These are phyloP conservation scores for Endotrypanum monterogeii DNA, from an alignment of 208 protist genomes.

Conservation along the genomic window DNA sequence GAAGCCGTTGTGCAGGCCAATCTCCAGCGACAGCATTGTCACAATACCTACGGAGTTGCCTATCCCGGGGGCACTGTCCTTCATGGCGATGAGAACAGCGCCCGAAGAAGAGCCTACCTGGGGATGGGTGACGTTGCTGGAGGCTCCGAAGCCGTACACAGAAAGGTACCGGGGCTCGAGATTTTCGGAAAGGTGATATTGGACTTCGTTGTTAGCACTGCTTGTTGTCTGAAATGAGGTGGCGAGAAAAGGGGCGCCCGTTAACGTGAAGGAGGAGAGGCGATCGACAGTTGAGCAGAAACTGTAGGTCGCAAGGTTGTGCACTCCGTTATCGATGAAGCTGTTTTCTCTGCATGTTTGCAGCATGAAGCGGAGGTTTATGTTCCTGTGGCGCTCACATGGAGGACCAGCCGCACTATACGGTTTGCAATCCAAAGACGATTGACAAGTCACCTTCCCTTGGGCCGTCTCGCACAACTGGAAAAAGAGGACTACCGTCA, in stretches of 20 bases:
- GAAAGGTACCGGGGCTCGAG: conserved; percentile 54
- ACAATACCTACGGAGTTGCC: conserved; percentile 54
- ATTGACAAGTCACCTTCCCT: conserved; percentile 1
- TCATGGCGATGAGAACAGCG: conserved; percentile 62
- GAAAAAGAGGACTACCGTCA: neutral
- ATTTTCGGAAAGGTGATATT: conserved; percentile 24
- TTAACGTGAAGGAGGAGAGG: conserved; percentile 60
- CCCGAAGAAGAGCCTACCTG: conserved; percentile 38
- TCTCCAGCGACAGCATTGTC: conserved; percentile 63
- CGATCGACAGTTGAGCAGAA: conserved; percentile 80
- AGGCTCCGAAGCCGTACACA: conserved; percentile 81
- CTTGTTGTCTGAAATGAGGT: conserved; percentile 31
- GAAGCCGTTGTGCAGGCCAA: conserved; percentile 67
- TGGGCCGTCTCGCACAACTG: neutral
- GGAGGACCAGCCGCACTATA: conserved; percentile 30
- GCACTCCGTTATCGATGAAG: conserved; percentile 6
- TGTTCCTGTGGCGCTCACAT: conserved; percentile 41
- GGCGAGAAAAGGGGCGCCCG: conserved; percentile 36
- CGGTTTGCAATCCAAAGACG: conserved; percentile 30
- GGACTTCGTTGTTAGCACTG: conserved; percentile 1
- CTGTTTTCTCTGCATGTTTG: conserved; percentile 54
- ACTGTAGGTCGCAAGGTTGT: conserved; percentile 50
- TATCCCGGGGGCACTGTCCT: conserved; percentile 41
- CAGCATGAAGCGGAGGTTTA: conserved; percentile 82
- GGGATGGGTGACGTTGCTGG: conserved; percentile 43